These are phyloP conservation scores for Podila verticillata DNA, from an alignment of 192 early-diverging fungal species.

Conservation along the genomic window DNA sequence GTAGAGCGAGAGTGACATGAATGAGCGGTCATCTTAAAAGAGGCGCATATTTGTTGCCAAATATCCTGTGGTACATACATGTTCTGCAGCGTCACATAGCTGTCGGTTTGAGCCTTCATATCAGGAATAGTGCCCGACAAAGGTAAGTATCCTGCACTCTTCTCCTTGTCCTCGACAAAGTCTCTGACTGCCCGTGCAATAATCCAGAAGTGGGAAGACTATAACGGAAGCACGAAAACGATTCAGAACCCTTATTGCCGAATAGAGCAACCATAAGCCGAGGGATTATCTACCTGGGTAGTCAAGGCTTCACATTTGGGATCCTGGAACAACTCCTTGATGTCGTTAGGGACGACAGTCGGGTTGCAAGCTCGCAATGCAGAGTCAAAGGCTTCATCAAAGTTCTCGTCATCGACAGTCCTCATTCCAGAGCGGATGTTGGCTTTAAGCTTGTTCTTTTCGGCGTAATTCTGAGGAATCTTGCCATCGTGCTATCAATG, in stretches of 20 bases:
- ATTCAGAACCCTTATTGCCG: background rate
- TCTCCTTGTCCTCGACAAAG: conserved; percentile 78
- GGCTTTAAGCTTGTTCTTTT: conserved; percentile 75
- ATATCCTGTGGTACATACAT: conserved; percentile 60
- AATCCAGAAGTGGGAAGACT: conserved; percentile 88
- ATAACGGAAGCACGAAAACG: background rate
- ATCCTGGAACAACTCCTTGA: conserved; percentile 67
- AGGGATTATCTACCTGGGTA: conserved; percentile 53
- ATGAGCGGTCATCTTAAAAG: background rate
- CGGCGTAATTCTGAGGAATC: conserved; percentile 65
- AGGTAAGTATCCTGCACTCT: conserved; percentile 74
- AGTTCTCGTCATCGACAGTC: conserved; percentile 85
- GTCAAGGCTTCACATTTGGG: conserved; percentile 60
- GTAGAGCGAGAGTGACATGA: background rate
- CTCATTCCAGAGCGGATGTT: conserved; percentile 65
- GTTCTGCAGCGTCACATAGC: conserved; percentile 86
- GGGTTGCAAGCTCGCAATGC: conserved; percentile 70
- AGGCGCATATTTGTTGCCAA: background rate
- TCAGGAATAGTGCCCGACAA: conserved; percentile 90
- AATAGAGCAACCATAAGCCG: conserved; percentile 1
- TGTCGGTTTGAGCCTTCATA: conserved; percentile 96
- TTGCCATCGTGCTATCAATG: conserved; percentile 62
- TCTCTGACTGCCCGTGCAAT: conserved; percentile 78
- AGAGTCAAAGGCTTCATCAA: conserved; percentile 82
- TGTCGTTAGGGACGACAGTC: conserved; percentile 59